Base-by-base conservation (phyloP, 2,329 filamentous ascomycete genomes). In the Colletotrichum tropicicola region DNA sequence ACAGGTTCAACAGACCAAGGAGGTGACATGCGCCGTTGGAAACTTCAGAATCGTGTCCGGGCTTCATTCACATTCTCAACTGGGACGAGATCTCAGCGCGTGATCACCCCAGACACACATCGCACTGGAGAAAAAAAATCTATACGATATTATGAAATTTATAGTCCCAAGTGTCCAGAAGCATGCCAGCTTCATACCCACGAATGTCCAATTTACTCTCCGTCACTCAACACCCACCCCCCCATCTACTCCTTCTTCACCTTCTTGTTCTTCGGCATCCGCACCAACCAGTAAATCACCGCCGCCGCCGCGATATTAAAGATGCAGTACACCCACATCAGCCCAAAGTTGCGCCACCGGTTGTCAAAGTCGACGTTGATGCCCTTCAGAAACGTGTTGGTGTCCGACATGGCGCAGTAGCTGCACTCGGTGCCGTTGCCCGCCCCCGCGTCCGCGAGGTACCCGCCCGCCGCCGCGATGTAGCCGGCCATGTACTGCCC, bases 341-440 rank as follows among this genome's bases (percentile, higher is more conserved):
- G 73, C 0, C 85, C 86, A 58, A 83, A 86, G 60, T 88, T 83
- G 55, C 86, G 79, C 85, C 85, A 88, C 12, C 83, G 73, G 43
- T 85, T 70, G 35, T 70, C 72, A 56, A 85, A 87, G 32, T 76
- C 75, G 47, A 85, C 81, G 27, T 79, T 76, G 39, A 81, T 79
- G 0, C 25, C 59, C 2, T 75, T 58, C 58, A 83, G 37, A 35
- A 79, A 81, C 13, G 71, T 68, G 28, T 82, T 77, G 0, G 80
- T 80, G 0, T 75, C 70, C 5, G 70, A 64, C 0, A 81, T 47
- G 0, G 73, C 62, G 58, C 81, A 83, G 68, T 78, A 89, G 12
- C 79, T 66, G 70, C 86, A 88, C 12, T 74, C 69, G 0, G 27
- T 47, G n/a, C n/a, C n/a, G n/a, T n/a, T n/a, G n/a, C 79, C 1